These are phyloP conservation scores for Primulina huaijiensis DNA, from an alignment of 257 asterid species.

Conservation along the genomic window DNA sequence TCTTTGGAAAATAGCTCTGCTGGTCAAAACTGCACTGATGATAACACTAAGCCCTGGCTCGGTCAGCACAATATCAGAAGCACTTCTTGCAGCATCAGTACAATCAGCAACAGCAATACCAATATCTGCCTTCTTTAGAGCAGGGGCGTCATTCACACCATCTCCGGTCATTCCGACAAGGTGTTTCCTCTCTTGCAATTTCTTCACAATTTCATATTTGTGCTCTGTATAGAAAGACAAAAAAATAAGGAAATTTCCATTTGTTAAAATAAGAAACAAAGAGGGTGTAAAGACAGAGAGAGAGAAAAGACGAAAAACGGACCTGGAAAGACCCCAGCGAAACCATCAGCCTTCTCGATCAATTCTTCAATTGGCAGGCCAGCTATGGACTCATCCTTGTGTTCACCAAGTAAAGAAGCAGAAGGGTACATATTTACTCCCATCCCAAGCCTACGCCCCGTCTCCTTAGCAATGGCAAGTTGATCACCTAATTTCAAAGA, in stretches of 20 bases:
- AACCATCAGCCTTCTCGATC: conserved; percentile 97
- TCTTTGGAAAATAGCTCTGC: conserved; percentile 98
- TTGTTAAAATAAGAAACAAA: not conserved
- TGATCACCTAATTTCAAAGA: conserved; percentile 67
- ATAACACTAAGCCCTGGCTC: conserved; percentile 98
- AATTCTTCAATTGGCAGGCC: conserved; percentile 90
- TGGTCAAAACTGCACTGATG: conserved; percentile 94
- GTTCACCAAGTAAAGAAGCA: conserved; percentile 82
- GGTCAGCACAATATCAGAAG: conserved; percentile 94
- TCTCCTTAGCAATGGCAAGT: conserved; percentile 96
- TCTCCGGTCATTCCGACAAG: conserved; percentile 99
- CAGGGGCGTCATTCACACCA: conserved; percentile 99
- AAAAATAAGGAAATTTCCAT: not conserved
- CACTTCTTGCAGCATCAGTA: conserved; percentile 96
- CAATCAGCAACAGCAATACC: conserved; percentile 98
- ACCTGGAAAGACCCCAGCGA: conserved; percentile 99
- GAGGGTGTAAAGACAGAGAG: not conserved
- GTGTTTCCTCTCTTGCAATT: conserved; percentile 96
- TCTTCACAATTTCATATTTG: conserved; percentile 96
- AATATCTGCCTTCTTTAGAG: conserved; percentile 93
- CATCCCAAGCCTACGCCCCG: conserved; percentile 98
- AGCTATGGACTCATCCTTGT: conserved; percentile 89
- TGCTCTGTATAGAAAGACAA: conserved; percentile 57
- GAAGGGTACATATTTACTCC: conserved; percentile 98
- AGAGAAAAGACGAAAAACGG: conserved; percentile 14